Evolutionary conservation across 139 green algal genomes (phyloP), one percentile per base, ranked within the genome.

Genomic region (Chlorella sp.): DNA sequence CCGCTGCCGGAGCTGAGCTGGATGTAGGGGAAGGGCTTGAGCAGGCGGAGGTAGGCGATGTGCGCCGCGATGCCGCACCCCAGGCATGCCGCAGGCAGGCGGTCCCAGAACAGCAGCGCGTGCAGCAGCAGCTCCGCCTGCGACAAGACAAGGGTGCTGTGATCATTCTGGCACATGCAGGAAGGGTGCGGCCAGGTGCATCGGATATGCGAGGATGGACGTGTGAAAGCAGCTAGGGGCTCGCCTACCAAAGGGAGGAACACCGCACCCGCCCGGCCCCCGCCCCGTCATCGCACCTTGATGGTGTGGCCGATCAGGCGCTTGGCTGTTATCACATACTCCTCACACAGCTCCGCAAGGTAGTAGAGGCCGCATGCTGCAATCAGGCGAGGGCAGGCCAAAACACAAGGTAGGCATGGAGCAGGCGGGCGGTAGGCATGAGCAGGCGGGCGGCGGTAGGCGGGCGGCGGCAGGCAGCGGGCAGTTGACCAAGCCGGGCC

Each of bases 281-380:
- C 48, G 48, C 48, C 48, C 48, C 48, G 48, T 57, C 34, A 78
- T 18, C 68, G 9, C 15, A 71, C 91, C 78, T 88, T 92, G 86
- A 91, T 93, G 82, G 32, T 48, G 61, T 89, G 37, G 26, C 88
- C 78, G 16, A 94, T 77, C 28, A 94, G 22, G 24, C 83, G 71
- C 39, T 93, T 91, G n/a, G 92, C 87, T 4, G 92, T 88, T 26
- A 81, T 85, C 12, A 91, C 90, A 34, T 93, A 93, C 89, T 95
- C 92, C 75, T 95, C 92, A 32, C 93, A 91, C 26, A 95, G 87
- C 83, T 95, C 92, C 48, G 92, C 92, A 4, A 95, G 22, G 53
- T 95, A 95, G 71, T 94, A 95, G 39, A 95, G 84, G 26, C 87
- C 92, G 36, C 92, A 93, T 12, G 92, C 92, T 94, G 91, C 88